These are phyloP conservation scores for Ramaria rubella DNA, from an alignment of 768 basidiomycete species.

Conservation along the genomic window DNA sequence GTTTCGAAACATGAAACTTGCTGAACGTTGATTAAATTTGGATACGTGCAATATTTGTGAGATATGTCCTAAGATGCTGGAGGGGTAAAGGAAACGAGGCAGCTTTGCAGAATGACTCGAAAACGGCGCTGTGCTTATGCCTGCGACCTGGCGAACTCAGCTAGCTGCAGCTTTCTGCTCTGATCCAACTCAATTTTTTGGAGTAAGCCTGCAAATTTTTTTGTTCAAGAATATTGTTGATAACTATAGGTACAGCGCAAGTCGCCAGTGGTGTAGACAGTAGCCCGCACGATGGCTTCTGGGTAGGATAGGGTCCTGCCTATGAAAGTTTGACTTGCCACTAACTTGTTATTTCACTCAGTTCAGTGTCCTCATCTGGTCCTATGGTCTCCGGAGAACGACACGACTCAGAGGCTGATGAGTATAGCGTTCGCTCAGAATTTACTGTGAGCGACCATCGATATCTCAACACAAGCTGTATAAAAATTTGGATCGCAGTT, in stretches of 20 bases:
- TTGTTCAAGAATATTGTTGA: too few species aligned
- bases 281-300: not conserved
- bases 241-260: too few species aligned
- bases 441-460: not conserved
- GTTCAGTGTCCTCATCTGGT: too few species aligned
- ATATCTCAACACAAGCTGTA: not conserved
- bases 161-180: not conserved
- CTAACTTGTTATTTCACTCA: too few species aligned
- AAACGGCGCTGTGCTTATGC: not conserved
- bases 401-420: not conserved
- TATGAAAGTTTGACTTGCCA: too few species aligned
- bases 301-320: not conserved
- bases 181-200: too few species aligned
- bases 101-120: not conserved
- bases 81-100: not conserved
- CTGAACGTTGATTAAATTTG: not conserved
- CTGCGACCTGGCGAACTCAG: not conserved
- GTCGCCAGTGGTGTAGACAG: too few species aligned
- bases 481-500: conserved; percentile 21
- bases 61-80: not conserved
- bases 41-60: not conserved
- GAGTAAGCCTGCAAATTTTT: too few species aligned
- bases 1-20: conserved; percentile 28
- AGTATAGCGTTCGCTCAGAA: not conserved
- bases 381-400: not conserved